Base-by-base conservation (phyloP, 257 asterid species). In the Solanum gandarillasii region DNA sequence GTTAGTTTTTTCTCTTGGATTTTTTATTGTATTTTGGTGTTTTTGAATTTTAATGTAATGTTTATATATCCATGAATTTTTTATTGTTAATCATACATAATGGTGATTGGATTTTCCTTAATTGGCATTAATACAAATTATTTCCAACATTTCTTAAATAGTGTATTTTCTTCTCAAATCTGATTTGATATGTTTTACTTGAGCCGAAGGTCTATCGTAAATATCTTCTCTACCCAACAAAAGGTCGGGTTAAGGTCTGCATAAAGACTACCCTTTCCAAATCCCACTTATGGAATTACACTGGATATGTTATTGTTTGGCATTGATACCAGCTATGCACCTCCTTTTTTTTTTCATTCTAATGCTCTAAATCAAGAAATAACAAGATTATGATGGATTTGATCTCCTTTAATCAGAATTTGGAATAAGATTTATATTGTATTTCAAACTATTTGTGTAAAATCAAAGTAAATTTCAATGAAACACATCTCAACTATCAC, bases 1-100 rank as follows among this genome's bases (percentile, higher is more conserved):
- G 89, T 88, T 46, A 74, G 21, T 48, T n/a, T 27, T 60, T 31
- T 90, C 25, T 72, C 55, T 87, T 31, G 83, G 31, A 20, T 21
- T n/a, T 11, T 71, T 71, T 38, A 5, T 3, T n/a, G 11, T 6
- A 27, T 16, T 39, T 67, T 39, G 16, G 31, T 83, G 36, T 67
- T 48, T 13, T 7, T 84, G 71, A 18, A 21, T 78, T 88, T 36
- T 73, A 2, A 52, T 84, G 32, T 27, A 75, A 35, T 41, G 29
- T 74, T 14, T 73, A 73, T 16, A 70, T 72, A 14, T 78, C 4
- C 7, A 41, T 78, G 38, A 9, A 27, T 11, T 52, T 41, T 75
- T 5, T 85, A 32, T 75, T 87, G 32, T 83, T 83, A 52, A 52
- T 29, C 68, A 46, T 29, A 31, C 6, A 81, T 18, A 46, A 4